A percentile compares a stretch with the other conserved stretches of the same genome.
Evolutionary conservation across 768 basidiomycete species (phyloP).

Genomic region (Phylloporus arenicola): DNA sequence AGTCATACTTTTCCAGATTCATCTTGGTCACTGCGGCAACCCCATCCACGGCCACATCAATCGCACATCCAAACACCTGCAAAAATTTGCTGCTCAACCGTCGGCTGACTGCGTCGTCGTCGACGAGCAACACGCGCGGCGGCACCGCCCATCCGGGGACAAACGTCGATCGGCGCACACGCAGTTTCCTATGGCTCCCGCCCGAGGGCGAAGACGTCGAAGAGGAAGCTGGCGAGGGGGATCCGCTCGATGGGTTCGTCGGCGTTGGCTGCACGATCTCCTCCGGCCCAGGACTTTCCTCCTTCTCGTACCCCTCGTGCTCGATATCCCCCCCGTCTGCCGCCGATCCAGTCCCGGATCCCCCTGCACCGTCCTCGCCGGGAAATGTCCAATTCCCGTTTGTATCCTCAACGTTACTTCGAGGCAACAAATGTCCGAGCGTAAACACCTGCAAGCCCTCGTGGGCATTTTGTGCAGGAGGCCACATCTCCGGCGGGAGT

Average conservation of each 20-base stretch:
- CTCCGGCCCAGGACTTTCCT: conserved; percentile 28
- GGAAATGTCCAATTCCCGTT: conserved; percentile 63
- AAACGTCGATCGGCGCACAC: conserved; percentile 71
- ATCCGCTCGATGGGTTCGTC: conserved; percentile 17
- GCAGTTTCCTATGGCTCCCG: conserved; percentile 40
- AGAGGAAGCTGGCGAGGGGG: conserved; percentile 15
- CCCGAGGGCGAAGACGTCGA: conserved; percentile 11
- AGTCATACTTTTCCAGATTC: conserved; percentile 93
- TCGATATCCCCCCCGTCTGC: conserved; percentile 21
- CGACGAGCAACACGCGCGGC: conserved; percentile 86
- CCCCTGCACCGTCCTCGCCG: conserved; percentile 16
- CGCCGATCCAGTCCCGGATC: conserved; percentile 5
- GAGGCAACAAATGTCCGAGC: conserved; percentile 68
- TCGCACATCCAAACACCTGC: conserved; percentile 92
- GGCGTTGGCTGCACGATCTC: conserved; percentile 40
- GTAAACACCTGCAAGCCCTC: conserved; percentile 78
- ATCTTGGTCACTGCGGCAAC: conserved; percentile 91
- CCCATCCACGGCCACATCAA: conserved; percentile 92
- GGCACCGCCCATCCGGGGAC: conserved; percentile 90
- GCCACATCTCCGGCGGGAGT: conserved; percentile 21
- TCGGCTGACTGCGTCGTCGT: conserved; percentile 91
- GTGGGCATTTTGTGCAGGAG: conserved; percentile 34
- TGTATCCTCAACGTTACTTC: conserved; percentile 43
- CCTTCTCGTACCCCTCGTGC: conserved; percentile 22
- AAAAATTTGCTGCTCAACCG: conserved; percentile 88